phyloP scores from a whole-genome alignment of 345 rosid genomes.

The Zanthoxylum bungeanum region DNA sequence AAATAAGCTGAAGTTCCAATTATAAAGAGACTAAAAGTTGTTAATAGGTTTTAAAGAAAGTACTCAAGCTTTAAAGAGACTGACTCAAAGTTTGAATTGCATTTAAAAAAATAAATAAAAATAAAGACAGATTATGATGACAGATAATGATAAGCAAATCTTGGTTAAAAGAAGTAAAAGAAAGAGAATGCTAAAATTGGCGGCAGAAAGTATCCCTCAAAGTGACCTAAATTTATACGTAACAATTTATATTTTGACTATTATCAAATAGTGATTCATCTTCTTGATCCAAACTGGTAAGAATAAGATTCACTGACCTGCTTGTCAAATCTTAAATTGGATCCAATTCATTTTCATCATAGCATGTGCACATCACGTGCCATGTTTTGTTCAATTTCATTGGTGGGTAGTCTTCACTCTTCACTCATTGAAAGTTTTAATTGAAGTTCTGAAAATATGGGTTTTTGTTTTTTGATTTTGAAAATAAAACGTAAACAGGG shows the following conservation, averaged over 20 bases:
- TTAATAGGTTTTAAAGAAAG: background rate
- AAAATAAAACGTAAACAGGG: background rate
- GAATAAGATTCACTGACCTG: conserved; percentile 47
- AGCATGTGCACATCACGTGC: background rate
- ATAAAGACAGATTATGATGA: background rate
- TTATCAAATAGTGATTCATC: conserved; percentile 12
- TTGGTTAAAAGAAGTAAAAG: conserved; percentile 9
- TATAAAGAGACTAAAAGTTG: background rate
- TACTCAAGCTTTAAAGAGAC: background rate
- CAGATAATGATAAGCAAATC: background rate
- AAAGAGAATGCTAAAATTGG: conserved; percentile 13
- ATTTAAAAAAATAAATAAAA: too few species aligned
- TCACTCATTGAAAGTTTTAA: background rate
- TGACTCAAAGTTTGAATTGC: background rate
- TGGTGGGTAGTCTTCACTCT: background rate
- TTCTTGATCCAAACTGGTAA: conserved; percentile 27
- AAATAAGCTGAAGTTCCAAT: too few species aligned
- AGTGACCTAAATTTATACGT: conserved; percentile 26
- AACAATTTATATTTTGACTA: conserved; percentile 12
- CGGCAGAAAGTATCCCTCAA: conserved; percentile 28
- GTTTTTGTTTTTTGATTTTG: background rate
- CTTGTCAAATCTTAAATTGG: conserved; percentile 23
- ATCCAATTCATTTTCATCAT: background rate
- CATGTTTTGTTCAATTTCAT: background rate
- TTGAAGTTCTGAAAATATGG: background rate